Evolutionary conservation across 345 rosid genomes (phyloP).

Genomic region (Iberis pinnata): DNA sequence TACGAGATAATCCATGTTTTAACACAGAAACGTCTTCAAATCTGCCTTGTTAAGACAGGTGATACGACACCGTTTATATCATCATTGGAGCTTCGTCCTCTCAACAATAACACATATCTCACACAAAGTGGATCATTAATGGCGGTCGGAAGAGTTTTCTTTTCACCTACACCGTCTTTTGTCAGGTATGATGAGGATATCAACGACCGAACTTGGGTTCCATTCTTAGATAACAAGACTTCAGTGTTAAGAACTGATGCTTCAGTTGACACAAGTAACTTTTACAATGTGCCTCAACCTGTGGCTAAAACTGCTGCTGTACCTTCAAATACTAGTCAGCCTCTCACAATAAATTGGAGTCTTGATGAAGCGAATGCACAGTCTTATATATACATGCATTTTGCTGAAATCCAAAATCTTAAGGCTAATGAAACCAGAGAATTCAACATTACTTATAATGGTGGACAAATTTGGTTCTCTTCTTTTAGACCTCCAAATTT

Average conservation of each 20-base stretch:
- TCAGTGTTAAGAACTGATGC: background rate
- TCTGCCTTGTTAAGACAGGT: slow-evolving; percentile 32
- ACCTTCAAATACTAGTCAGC: slow-evolving; percentile 20
- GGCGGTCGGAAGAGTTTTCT: slow-evolving; percentile 2
- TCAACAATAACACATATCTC: slow-evolving; percentile 6
- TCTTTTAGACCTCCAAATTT: slow-evolving; percentile 25
- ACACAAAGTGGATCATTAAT: slow-evolving; percentile 28
- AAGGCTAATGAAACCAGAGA: slow-evolving; percentile 25
- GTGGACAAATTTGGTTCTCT: slow-evolving; percentile 15
- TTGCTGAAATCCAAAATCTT: slow-evolving; percentile 26
- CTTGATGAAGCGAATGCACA: background rate
- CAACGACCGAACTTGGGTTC: slow-evolving; percentile 37
- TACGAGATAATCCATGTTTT: slow-evolving; percentile 27
- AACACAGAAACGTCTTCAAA: slow-evolving; percentile 9
- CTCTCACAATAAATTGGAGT: background rate
- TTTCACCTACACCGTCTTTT: slow-evolving; percentile 4
- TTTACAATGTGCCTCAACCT: slow-evolving; percentile 23
- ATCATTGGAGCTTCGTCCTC: slow-evolving; percentile 23
- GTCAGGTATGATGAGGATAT: slow-evolving; percentile 36
- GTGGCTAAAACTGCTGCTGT: slow-evolving; percentile 29
- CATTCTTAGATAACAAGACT: background rate
- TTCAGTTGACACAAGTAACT: background rate
- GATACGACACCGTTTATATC: slow-evolving; percentile 28
- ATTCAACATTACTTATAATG: slow-evolving; percentile 30
- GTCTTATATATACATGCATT: slow-evolving; percentile 37